Conservation (phyloP, 352 stramenopile genomes). For the Phytophthora ramorum region DNA sequence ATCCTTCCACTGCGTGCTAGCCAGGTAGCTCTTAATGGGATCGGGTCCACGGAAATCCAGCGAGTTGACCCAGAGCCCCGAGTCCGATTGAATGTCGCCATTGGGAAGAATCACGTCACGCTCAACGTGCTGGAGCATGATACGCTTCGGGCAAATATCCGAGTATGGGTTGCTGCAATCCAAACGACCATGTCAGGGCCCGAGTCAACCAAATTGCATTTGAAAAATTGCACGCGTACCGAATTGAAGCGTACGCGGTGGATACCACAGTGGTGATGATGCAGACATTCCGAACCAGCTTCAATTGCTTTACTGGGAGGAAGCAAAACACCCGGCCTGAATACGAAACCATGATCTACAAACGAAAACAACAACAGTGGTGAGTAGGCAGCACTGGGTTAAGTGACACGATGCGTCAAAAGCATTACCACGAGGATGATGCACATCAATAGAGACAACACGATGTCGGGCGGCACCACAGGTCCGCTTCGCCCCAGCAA, state of each 20-base stretch:
- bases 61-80: slow-evolving; percentile 77
- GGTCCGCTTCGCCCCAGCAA: slow-evolving; percentile 71
- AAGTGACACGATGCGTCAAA: neutral
- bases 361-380: slow-evolving; percentile 5
- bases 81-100: slow-evolving; percentile 56
- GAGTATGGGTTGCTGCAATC: slow-evolving; percentile 80
- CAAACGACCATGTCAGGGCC: slow-evolving; percentile 6
- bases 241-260: slow-evolving; percentile 55
- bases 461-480: slow-evolving; percentile 58
- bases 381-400: slow-evolving; percentile 16
- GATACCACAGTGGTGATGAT: slow-evolving; percentile 44
- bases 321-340: slow-evolving; percentile 79
- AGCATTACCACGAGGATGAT: slow-evolving; percentile 54
- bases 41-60: slow-evolving; percentile 71
- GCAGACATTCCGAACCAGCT: slow-evolving; percentile 45
- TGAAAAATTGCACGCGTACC: slow-evolving; percentile 33
- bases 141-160: slow-evolving; percentile 66
- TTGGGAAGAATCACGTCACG: slow-evolving; percentile 56
- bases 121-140: slow-evolving; percentile 76
- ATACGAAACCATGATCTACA: slow-evolving; percentile 61
- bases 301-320: slow-evolving; percentile 50
- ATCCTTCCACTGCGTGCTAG: slow-evolving; percentile 59
- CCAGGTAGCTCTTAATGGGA: slow-evolving; percentile 54
- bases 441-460: slow-evolving; percentile 59
- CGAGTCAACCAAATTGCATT: neutral